Evolutionary conservation across 2,329 filamentous ascomycete species (phyloP).

Genomic region (Fusarium guadeloupense): DNA sequence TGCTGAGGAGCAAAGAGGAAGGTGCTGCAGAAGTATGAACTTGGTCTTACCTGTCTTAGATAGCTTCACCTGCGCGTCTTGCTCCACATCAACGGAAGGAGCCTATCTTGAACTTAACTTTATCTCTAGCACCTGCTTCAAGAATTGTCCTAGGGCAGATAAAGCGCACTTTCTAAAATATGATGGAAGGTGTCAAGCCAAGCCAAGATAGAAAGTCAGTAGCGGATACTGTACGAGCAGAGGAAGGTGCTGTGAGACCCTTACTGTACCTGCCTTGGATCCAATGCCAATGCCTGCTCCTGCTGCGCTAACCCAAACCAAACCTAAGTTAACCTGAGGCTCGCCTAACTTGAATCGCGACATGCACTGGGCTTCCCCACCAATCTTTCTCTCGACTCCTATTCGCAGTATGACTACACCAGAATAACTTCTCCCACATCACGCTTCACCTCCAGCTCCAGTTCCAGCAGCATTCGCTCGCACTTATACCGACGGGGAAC

Average conservation of each 20-base stretch:
- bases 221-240: neutral
- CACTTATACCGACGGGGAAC: neutral
- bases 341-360: conserved; percentile 33
- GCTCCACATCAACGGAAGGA: conserved; percentile 6
- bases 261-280: conserved; percentile 19
- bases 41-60: no score
- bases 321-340: conserved; percentile 27
- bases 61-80: neutral
- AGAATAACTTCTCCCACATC: conserved; percentile 24
- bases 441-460: conserved; percentile 21
- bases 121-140: conserved; percentile 7
- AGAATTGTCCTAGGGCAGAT: neutral
- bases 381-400: conserved; percentile 30
- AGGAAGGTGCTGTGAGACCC: conserved; percentile 14
- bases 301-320: conserved; percentile 18
- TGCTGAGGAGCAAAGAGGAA: neutral
- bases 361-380: conserved; percentile 25
- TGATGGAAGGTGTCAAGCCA: neutral
- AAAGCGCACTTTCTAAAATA: neutral
- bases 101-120: conserved; percentile 27
- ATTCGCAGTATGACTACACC: conserved; percentile 24
- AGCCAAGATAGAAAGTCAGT: neutral
- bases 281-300: neutral
- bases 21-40: no score
- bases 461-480: neutral